Evolutionary conservation across 2,329 filamentous ascomycete genomes (phyloP).

Genomic region (Macroventuria anomochaeta): DNA sequence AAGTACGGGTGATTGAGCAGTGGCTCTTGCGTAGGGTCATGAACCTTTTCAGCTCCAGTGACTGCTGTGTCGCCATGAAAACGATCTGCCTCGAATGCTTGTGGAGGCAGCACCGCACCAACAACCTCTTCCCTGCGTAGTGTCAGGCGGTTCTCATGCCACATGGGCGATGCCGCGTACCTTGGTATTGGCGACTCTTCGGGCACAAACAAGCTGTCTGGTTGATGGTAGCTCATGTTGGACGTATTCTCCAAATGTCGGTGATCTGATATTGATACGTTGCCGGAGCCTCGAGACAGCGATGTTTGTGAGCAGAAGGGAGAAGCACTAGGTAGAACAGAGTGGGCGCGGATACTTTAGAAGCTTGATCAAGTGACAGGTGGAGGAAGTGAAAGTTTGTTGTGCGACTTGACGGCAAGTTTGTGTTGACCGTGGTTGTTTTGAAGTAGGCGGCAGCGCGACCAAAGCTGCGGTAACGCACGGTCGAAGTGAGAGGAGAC

Average conservation of each 20-base stretch:
- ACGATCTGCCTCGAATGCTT: background rate
- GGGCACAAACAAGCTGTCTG: constrained; percentile 2
- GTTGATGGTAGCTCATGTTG: background rate
- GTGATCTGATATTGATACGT: background rate
- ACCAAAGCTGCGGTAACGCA: background rate
- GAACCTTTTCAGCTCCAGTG: background rate
- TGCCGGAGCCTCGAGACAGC: background rate
- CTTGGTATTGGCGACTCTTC: background rate
- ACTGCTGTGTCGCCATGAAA: background rate
- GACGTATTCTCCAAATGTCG: background rate
- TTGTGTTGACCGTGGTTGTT: background rate
- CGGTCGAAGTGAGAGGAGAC: constrained; percentile 5
- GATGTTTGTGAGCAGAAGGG: too few relatives aligned
- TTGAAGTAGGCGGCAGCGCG: constrained; percentile 2
- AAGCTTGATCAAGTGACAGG: background rate
- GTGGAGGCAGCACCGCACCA: background rate
- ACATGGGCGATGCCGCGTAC: background rate
- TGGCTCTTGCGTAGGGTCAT: constrained; percentile 1
- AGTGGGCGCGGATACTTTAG: background rate
- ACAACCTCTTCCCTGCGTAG: background rate
- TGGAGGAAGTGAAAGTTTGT: background rate
- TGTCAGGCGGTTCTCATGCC: background rate
- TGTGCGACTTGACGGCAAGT: background rate
- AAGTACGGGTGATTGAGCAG: constrained; percentile 8
- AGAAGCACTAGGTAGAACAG: background rate